Base-by-base conservation (phyloP, 345 rosid genomes). In the Acer saccharum region DNA sequence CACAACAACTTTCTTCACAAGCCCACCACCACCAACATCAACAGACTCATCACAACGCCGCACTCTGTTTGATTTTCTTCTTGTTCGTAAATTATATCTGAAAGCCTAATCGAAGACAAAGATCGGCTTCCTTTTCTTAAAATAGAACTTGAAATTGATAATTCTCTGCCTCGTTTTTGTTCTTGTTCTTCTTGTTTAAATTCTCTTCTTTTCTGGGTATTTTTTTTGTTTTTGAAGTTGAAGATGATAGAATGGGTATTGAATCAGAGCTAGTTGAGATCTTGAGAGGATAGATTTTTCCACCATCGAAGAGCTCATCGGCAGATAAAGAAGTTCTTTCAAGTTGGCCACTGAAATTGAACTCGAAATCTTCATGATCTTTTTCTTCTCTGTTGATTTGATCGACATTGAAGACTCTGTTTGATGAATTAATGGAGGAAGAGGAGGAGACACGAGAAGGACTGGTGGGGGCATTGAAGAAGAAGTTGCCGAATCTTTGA, bases 241-340 rank as follows among this genome's bases (percentile, higher is more conserved):
- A 81, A 23, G 94, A 78, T 17, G 86, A 73, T 57, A 70, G 63
- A 7, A 89, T 25, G 5, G 92, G 69, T 41, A 13, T 75, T 21
- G 85, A 72, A 11, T 83, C 85, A 16, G 80, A 75, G 0, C 82
- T 81, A 12, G 91, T 87, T 0, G 93, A 82, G 0, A 83, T 92
- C 52, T 86, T 82, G 52, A 95, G 72, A 18, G 97, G 99, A 41
- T 88, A 80, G 78, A 95, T 95, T 82, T 91, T 95, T 23, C 99
- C 99, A 0, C 94, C 89, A 29, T 92, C 93, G 58, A 95, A 95
- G 18, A 95, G 93, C 84, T 95, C 98, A 35, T 95, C 98, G 0
- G 99, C 99, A 0, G 98, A 89, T 52, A 93, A 87, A 35, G 93
- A 90, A 55, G 84, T 79, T 65, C 89, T 83, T 69, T 88, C 92